These are phyloP conservation scores for Melampsora occidentalis DNA, from an alignment of 1,284 basidiomycete genomes.

Conservation along the genomic window DNA sequence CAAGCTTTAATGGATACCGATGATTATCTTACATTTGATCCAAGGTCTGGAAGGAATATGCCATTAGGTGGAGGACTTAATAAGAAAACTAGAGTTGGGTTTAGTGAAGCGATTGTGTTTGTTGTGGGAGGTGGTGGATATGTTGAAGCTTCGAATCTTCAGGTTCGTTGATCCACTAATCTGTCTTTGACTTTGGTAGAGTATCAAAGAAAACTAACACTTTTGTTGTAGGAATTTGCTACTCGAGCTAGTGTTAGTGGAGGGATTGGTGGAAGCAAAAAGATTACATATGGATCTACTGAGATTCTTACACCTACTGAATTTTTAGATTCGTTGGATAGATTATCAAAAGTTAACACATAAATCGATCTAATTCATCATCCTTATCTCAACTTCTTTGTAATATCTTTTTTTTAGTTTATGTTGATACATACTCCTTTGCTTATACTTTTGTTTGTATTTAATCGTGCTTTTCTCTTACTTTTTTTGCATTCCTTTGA, in stretches of 20 bases:
- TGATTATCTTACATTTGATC: constrained; percentile 92
- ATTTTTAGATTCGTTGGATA: constrained; percentile 70
- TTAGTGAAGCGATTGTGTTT: constrained; percentile 85
- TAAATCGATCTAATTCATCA: no score
- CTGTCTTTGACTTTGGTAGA: constrained; percentile 29
- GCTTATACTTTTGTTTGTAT: no score
- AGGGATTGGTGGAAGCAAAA: constrained; percentile 63
- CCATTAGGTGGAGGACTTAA: constrained; percentile 58
- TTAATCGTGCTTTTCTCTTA: no score
- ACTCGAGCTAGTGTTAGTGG: constrained; percentile 44
- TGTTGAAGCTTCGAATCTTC: constrained; percentile 93
- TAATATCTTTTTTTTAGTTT: no score
- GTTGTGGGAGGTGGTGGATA: constrained; percentile 95
- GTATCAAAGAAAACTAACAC: constrained; percentile 44
- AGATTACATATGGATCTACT: constrained; percentile 90
- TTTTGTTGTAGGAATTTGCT: constrained; percentile 35
- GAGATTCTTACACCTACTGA: constrained; percentile 86
- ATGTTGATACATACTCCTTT: no score
- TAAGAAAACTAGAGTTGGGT: constrained; percentile 69
- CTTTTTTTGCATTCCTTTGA: no score
- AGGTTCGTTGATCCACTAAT: constrained; percentile 63
- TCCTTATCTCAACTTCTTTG: no score
- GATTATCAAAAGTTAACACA: constrained; percentile 53
- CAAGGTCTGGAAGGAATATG: constrained; percentile 62
- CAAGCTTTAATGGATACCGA: constrained; percentile 94